Percentiles rank a stretch among this genome's conserved stretches.
These are phyloP conservation scores for Ustilago tritici DNA, from an alignment of 1,284 basidiomycete species.

Conservation along the genomic window DNA sequence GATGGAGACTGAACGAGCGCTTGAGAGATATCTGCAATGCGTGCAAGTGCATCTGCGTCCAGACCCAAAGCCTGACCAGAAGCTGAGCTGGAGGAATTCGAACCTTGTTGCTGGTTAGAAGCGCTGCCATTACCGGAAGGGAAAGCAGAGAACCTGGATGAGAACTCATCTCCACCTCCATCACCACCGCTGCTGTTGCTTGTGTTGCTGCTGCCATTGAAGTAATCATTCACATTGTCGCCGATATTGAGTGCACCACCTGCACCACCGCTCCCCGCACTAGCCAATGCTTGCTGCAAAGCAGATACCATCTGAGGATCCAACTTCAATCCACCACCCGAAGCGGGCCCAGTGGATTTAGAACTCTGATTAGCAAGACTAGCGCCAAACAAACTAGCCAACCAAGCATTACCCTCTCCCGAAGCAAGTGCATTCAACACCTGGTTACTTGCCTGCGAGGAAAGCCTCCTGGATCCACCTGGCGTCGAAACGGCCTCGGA, in stretches of 20 bases:
- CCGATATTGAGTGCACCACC: constrained; percentile 5
- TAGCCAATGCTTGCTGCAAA: constrained; percentile 53
- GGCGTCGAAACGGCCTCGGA: constrained; percentile 50
- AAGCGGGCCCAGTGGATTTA: constrained; percentile 33
- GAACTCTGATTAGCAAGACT: constrained; percentile 42
- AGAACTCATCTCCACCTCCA: constrained; percentile 19
- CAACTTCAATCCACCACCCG: constrained; percentile 54
- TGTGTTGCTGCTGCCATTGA: constrained; percentile 10
- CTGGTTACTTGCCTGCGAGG: constrained; percentile 54
- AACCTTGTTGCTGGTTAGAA: not conserved
- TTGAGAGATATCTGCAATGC: constrained; percentile 48
- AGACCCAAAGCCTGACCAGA: constrained; percentile 30
- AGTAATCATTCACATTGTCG: constrained; percentile 32
- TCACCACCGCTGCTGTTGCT: constrained; percentile 1
- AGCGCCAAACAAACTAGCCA: constrained; percentile 57
- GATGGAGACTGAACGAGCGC: constrained; percentile 47
- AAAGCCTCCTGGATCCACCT: constrained; percentile 46
- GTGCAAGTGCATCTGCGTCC: constrained; percentile 42
- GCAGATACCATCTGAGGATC: constrained; percentile 61
- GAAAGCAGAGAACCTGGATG: constrained; percentile 39
- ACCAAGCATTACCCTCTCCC: constrained; percentile 58
- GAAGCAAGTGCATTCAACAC: constrained; percentile 58
- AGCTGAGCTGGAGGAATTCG: constrained; percentile 2
- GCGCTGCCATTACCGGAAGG: constrained; percentile 8
- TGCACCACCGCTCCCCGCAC: constrained; percentile 25